These are phyloP conservation scores for Nannizzia gypsea DNA, from an alignment of 2,329 filamentous ascomycete species.

Conservation along the genomic window DNA sequence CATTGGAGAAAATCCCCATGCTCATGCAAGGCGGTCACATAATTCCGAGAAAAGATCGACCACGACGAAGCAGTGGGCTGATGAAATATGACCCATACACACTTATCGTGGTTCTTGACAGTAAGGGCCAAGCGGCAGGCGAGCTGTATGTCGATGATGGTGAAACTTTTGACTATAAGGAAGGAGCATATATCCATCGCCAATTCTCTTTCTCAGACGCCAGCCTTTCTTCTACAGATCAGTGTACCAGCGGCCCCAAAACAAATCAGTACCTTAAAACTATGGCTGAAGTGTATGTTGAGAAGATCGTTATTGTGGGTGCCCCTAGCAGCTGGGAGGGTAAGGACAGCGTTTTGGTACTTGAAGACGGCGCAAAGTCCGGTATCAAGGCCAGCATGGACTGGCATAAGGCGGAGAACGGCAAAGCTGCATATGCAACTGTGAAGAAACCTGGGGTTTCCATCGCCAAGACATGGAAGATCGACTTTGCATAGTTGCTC, in stretches of 20 bases:
- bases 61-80: constrained; percentile 69
- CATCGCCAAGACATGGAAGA: constrained; percentile 54
- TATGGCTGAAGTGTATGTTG: constrained; percentile 67
- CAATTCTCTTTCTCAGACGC: constrained; percentile 55
- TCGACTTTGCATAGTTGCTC: constrained; percentile 37
- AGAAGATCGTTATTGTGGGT: constrained; percentile 74
- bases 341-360: constrained; percentile 44
- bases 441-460: constrained; percentile 51
- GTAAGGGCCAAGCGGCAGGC: constrained; percentile 61
- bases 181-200: constrained; percentile 79
- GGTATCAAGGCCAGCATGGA: constrained; percentile 45
- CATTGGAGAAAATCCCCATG: constrained; percentile 75
- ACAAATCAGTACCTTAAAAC: constrained; percentile 63
- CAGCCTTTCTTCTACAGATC: constrained; percentile 57
- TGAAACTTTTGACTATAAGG: constrained; percentile 77
- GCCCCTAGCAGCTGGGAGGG: constrained; percentile 61
- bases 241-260: constrained; percentile 49
- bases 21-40: constrained; percentile 91
- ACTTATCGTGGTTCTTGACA: constrained; percentile 61
- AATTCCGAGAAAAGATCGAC: constrained; percentile 77
- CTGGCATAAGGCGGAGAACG: constrained; percentile 42
- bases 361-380: constrained; percentile 36
- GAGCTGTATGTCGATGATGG: constrained; percentile 88
- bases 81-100: constrained; percentile 97
- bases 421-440: constrained; percentile 51